Base-by-base conservation (phyloP, 768 basidiomycete species). In the Tylopilus vinaceipallidus region DNA sequence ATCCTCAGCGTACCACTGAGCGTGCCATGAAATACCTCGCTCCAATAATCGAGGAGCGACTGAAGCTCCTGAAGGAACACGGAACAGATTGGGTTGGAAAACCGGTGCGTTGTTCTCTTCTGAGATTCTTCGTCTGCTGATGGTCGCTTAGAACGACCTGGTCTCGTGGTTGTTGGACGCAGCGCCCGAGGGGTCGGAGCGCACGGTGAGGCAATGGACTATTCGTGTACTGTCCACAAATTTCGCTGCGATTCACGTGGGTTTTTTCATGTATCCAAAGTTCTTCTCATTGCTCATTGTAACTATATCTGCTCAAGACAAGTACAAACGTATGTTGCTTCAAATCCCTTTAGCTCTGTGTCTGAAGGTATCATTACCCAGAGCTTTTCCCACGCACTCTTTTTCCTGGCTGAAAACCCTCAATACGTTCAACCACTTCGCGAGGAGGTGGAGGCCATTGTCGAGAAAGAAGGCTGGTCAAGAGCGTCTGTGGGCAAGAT, bases 211-310 rank as follows among this genome's bases (percentile, higher is more conserved):
- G 19, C 4, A 7, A 10, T 50, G 44, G 47, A 45, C 43, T 4
- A 10, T 3, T 5, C 42, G 45, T 38, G 19, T 46, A 2, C 14
- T 46, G 6, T 11, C 16, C 14, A 17, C 24, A 12, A 46, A 46
- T 10, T 46, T 46, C 22, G 36, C 45, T 3, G 35, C 35, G 6
- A 27, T 38, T n/a, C 60, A 58, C 40, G 67, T 66, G 24, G 19
- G 58, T 43, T 33, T 33, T 10, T 11, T 6, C 9, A 5, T 24
- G 3, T 3, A n/a, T n/a, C n/a, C n/a, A n/a, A n/a, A n/a, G n/a
- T n/a, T n/a, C n/a, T n/a, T n/a, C n/a, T n/a, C n/a, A n/a, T n/a
- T n/a, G n/a, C n/a, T n/a, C n/a, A n/a, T n/a, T n/a, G n/a, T n/a
- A n/a, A n/a, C n/a, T n/a, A n/a, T n/a, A n/a, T n/a, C n/a, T n/a